phyloP scores from a whole-genome alignment of 805 yeast genomes.

The Ogataea glucozyma region DNA sequence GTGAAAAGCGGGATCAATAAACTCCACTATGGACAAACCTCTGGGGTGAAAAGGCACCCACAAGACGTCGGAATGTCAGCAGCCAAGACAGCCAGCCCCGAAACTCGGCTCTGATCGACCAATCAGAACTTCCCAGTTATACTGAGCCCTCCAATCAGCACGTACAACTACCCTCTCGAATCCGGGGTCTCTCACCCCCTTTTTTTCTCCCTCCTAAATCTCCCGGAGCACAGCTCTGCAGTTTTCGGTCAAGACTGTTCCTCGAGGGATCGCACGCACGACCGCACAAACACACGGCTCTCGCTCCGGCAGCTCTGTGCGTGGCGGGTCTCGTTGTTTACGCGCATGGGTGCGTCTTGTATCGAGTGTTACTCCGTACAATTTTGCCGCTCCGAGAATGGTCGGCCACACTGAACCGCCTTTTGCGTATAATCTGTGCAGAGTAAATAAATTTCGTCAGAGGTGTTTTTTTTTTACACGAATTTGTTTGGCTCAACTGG shows the following conservation, averaged over 20 bases:
- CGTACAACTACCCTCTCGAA: neutral
- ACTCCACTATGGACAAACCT: neutral
- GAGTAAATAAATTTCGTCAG: neutral
- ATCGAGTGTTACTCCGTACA: no score
- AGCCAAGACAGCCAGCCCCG: no score
- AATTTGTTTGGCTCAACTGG: constrained; percentile 9
- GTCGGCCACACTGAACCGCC: constrained; percentile 5
- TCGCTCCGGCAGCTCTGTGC: constrained; percentile 6
- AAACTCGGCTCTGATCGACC: no score
- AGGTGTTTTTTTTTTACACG: constrained; percentile 5
- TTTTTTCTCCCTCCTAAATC: neutral
- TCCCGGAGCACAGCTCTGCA: constrained; percentile 11
- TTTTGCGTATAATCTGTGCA: neutral
- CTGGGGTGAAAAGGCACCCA: no score
- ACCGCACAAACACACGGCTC: constrained; percentile 2
- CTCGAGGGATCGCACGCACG: constrained; percentile 8
- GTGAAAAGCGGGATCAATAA: neutral
- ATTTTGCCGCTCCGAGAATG: no score
- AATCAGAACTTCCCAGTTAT: no score
- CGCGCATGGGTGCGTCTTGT: constrained; percentile 3
- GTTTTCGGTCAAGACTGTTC: constrained; percentile 20
- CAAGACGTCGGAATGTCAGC: no score
- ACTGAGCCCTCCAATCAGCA: no score
- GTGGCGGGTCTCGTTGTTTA: neutral
- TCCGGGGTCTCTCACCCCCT: neutral